Percentiles rank a stretch among this genome's conserved stretches.
phyloP scores from a whole-genome alignment of 2,329 filamentous ascomycete genomes.

The Fusarium illudens region DNA sequence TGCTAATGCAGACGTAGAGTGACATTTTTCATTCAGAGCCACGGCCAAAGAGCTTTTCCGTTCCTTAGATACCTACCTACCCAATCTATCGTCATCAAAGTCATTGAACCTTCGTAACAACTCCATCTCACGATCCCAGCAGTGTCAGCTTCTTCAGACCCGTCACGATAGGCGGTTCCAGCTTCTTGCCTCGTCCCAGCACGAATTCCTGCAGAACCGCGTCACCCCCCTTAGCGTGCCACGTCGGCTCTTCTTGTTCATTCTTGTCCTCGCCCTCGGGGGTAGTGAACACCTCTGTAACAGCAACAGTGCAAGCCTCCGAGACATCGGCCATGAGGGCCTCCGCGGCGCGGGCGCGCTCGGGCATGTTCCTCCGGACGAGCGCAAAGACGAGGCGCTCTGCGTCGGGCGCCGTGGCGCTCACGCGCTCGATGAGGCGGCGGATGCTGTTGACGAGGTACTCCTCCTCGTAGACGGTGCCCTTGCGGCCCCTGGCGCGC shows the following conservation, averaged over 20 bases:
- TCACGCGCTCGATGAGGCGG: conserved; percentile 83
- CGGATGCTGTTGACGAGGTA: conserved; percentile 91
- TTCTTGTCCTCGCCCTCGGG: conserved; percentile 29
- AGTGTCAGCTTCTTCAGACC: conserved; percentile 60
- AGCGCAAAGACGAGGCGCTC: conserved; percentile 79
- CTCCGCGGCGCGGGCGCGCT: conserved; percentile 83
- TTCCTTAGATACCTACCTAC: background rate
- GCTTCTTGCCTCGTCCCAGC: conserved; percentile 54
- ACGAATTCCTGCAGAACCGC: conserved; percentile 62
- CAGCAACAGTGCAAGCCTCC: conserved; percentile 70
- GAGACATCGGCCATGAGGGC: conserved; percentile 77
- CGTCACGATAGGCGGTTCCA: conserved; percentile 59
- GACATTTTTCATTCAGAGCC: background rate
- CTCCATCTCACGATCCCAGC: conserved; percentile 51
- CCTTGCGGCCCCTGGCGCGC: conserved; percentile 92
- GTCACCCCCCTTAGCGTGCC: conserved; percentile 57
- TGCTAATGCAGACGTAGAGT: background rate
- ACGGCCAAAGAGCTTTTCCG: conserved; percentile 3
- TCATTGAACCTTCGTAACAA: conserved; percentile 9
- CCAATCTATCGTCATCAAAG: background rate
- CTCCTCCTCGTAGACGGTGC: conserved; percentile 97
- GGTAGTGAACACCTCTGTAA: conserved; percentile 72
- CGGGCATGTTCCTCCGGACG: conserved; percentile 83
- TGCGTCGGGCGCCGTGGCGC: conserved; percentile 75
- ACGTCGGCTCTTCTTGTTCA: conserved; percentile 36